These are phyloP conservation scores for Rhizopogon vinicolor DNA, from an alignment of 768 basidiomycete species.

Conservation along the genomic window DNA sequence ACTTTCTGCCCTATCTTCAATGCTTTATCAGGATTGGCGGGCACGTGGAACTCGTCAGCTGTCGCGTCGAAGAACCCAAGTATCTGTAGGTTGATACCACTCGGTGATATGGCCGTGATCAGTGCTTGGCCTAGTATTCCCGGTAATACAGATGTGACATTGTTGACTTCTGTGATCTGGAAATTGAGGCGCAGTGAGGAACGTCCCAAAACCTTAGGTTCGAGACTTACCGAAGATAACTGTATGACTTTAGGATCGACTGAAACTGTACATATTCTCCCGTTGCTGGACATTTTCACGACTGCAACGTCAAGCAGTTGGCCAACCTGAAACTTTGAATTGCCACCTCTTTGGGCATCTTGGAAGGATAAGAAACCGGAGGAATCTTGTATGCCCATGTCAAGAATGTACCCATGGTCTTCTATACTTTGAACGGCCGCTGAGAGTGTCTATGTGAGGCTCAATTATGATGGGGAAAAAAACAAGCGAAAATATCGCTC, in stretches of 20 bases:
- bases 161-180: conserved; percentile 74
- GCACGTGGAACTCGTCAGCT: conserved; percentile 76
- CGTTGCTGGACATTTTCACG: conserved; percentile 59
- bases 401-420: conserved; percentile 92
- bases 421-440: conserved; percentile 81
- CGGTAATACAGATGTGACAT: conserved; percentile 79
- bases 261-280: conserved; percentile 49
- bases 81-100: conserved; percentile 83
- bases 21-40: conserved; percentile 31
- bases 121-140: conserved; percentile 84
- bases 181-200: neutral
- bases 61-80: conserved; percentile 93
- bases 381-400: conserved; percentile 73
- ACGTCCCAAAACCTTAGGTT: neutral
- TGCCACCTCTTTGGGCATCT: conserved; percentile 59
- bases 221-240: conserved; percentile 49
- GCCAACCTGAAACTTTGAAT: conserved; percentile 49
- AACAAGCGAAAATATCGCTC: conserved; percentile 30
- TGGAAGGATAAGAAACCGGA: conserved; percentile 85
- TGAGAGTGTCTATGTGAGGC: conserved; percentile 54
- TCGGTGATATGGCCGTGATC: conserved; percentile 71
- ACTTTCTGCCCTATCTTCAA: conserved; percentile 71
- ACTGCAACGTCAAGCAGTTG: conserved; percentile 67
- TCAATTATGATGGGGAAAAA: neutral
- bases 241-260: conserved; percentile 45